Evolutionary conservation across 1,284 basidiomycete genomes (phyloP), one percentile per base, ranked within the genome.

Genomic region (Paramarasmius palmivorus): DNA sequence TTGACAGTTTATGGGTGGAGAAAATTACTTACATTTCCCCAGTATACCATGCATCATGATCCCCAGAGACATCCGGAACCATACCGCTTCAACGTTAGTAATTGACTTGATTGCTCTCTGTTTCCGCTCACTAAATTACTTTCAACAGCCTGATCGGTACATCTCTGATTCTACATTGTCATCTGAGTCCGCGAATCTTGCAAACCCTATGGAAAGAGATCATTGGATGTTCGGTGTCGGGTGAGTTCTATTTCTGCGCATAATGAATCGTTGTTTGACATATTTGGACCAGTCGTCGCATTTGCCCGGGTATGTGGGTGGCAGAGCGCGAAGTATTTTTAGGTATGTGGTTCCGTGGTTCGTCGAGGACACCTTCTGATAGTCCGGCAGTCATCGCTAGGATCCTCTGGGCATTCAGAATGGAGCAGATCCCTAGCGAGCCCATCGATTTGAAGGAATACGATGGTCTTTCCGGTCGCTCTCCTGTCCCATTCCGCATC

Each of bases 181-280:
- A 40, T 55, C 60, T 2, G 69, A 69, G 56, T 69, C 68, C 3
- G 63, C 73, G 3, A 73, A 74, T 32, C 62, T 74, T 32, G 49
- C 67, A 2, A 65, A 77, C 53, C 61, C 69, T 4, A 66, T 69
- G 59, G 65, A 74, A 52, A 67, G 75, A 39, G 76, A 78, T 55
- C 74, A 78, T 52, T 78, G 71, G 72, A 66, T 68, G 52, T 76
- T 76, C 50, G 73, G 73, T 32, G 69, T 65, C 1, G 65, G 68
- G 66, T 71, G 56, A 36, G 65, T 23, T 26, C 41, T 20, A 22
- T 10, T 5, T 12, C 1, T 25, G 23, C 17, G 14, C 2, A 26
- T 9, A 19, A n/a, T 48, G 14, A 19, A n/a, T 15, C 22, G 23
- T 61, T 59, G 5, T 57, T 58, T 15, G 59, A 38, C 50, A 41